A percentile compares a stretch with the other conserved stretches of the same genome.
Evolutionary conservation across 2,329 filamentous ascomycete species (phyloP).

Genomic region (Apiospora marii): DNA sequence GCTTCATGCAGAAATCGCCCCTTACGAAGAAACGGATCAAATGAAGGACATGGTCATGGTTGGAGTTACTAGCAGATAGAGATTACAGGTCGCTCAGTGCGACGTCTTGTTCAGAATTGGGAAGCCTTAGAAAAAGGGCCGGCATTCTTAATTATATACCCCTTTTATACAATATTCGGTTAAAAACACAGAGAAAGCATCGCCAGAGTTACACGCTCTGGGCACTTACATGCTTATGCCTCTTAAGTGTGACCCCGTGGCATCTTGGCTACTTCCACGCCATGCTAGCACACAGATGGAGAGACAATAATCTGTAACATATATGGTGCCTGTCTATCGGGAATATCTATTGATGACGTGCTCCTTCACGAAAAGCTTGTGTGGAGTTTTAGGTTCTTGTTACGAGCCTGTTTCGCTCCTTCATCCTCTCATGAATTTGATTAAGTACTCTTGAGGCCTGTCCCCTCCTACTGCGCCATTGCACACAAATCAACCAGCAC

Average conservation of each 20-base stretch:
- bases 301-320: background rate
- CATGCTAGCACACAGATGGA: background rate
- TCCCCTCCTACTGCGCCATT: background rate
- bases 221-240: background rate
- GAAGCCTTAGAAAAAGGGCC: background rate
- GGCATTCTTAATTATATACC: constrained; percentile 3
- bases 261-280: background rate
- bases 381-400: background rate
- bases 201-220: background rate
- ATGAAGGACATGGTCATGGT: constrained; percentile 1
- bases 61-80: background rate
- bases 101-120: background rate
- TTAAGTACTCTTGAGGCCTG: background rate
- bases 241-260: background rate
- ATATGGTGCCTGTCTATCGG: background rate
- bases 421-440: background rate
- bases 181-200: background rate
- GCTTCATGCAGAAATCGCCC: background rate
- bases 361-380: background rate
- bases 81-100: background rate
- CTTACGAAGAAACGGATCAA: constrained; percentile 13
- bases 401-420: background rate
- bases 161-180: constrained; percentile 8
- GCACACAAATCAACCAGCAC: constrained; percentile 12
- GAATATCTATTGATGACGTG: background rate